These are phyloP conservation scores for Alternaria triticimaculans DNA, from an alignment of 2,329 filamentous ascomycete genomes.

Conservation along the genomic window DNA sequence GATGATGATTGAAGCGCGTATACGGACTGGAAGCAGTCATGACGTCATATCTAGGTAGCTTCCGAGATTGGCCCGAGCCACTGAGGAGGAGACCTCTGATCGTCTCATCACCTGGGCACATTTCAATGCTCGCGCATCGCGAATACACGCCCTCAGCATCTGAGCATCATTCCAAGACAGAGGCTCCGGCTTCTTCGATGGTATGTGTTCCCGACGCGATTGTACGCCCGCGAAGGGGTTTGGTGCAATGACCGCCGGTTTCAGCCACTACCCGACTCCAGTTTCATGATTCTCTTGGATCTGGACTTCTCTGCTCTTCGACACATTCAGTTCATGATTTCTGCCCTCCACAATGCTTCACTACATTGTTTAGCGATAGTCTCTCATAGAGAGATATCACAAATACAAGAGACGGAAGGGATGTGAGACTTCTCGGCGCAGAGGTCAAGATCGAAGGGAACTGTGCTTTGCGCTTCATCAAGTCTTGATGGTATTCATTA, in stretches of 20 bases:
- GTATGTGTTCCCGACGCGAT: not conserved
- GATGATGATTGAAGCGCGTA: not conserved
- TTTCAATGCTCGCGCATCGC: no score
- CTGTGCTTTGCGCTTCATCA: not conserved
- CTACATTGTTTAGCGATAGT: accelerated
- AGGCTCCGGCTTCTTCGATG: not conserved
- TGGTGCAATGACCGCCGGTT: not conserved
- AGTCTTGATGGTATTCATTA: not conserved
- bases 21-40: not conserved
- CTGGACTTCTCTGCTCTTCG: not conserved
- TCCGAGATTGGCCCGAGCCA: not conserved
- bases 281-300: not conserved
- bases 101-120: not conserved
- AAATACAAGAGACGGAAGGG: not conserved
- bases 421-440: not conserved
- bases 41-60: no score
- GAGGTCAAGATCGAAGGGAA: not conserved
- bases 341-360: not conserved
- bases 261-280: not conserved
- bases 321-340: accelerated
- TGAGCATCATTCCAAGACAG: not conserved
- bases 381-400: accelerated
- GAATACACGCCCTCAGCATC: not conserved
- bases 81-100: not conserved
- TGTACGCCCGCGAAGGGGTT: not conserved